These are phyloP conservation scores for Pichia occidentalis DNA, from an alignment of 805 yeast genomes.

Conservation along the genomic window DNA sequence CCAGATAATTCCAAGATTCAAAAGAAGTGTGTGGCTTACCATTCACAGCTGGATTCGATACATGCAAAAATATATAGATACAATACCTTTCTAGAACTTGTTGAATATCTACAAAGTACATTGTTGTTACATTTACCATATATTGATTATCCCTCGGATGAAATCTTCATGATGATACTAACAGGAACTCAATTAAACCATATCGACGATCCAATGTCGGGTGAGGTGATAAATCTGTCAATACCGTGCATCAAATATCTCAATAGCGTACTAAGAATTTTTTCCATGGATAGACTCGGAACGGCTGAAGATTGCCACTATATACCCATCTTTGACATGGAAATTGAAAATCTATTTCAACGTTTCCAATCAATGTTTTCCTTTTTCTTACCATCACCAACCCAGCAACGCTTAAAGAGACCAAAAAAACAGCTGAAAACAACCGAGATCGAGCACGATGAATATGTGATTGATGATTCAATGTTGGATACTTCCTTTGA, in stretches of 20 bases:
- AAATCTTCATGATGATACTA: constrained; percentile 5
- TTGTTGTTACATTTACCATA: constrained; percentile 2
- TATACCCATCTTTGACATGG: constrained; percentile 1
- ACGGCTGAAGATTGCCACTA: neutral
- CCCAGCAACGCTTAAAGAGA: constrained; percentile 4
- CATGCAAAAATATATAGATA: constrained; percentile 10
- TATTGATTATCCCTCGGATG: constrained; percentile 8
- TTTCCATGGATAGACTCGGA: neutral
- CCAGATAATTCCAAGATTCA: neutral
- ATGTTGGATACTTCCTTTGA: no score
- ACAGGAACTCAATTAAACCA: constrained; percentile 10
- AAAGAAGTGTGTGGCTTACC: constrained; percentile 4
- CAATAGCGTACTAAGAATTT: neutral
- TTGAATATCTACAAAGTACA: constrained; percentile 5
- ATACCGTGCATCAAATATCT: constrained; percentile 7
- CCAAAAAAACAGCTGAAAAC: neutral
- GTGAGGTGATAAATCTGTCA: neutral
- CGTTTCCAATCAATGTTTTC: neutral
- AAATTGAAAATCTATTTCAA: constrained; percentile 3
- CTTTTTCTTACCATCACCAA: constrained; percentile 1
- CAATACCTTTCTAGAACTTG: constrained; percentile 5
- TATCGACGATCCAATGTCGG: constrained; percentile 1
- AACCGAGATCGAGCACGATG: constrained; percentile 1
- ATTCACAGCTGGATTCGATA: constrained; percentile 1
- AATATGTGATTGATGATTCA: neutral